Conservation (phyloP, 2,329 filamentous ascomycete species). For the Trichoderma cornu-damae region DNA sequence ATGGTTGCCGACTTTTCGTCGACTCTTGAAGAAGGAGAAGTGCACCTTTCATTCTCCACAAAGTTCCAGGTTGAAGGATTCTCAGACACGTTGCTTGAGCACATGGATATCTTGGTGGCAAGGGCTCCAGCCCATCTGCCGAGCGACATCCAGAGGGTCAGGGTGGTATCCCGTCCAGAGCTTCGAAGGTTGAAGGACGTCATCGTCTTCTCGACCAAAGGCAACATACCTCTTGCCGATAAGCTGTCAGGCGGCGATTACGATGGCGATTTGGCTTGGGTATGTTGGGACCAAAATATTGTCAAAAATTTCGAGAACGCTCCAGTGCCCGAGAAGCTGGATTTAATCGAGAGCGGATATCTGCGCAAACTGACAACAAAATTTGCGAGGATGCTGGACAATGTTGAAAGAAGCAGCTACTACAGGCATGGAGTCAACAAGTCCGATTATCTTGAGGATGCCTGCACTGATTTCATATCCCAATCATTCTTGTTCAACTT, state of each 20-base stretch:
- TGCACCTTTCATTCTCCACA: slow-evolving; percentile 64
- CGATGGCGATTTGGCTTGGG: slow-evolving; percentile 73
- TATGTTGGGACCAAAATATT: slow-evolving; percentile 66
- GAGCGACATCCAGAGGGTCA: slow-evolving; percentile 68
- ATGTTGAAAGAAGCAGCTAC: background rate
- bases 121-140: slow-evolving; percentile 64
- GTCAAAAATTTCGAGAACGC: slow-evolving; percentile 64
- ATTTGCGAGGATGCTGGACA: slow-evolving; percentile 41
- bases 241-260: slow-evolving; percentile 76
- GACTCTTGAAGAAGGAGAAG: slow-evolving; percentile 57
- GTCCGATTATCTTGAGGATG: slow-evolving; percentile 24
- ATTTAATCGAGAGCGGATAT: slow-evolving; percentile 43
- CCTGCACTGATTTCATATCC: slow-evolving; percentile 43
- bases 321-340: slow-evolving; percentile 27
- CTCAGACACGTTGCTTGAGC: slow-evolving; percentile 50
- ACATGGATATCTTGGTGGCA: slow-evolving; percentile 59
- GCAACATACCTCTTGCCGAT: slow-evolving; percentile 58
- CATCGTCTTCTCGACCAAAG: slow-evolving; percentile 66
- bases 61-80: slow-evolving; percentile 54
- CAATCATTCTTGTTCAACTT: slow-evolving; percentile 55
- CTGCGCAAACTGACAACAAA: slow-evolving; percentile 45
- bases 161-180: slow-evolving; percentile 51
- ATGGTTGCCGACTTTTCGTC: slow-evolving; percentile 65
- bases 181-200: slow-evolving; percentile 70
- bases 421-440: slow-evolving; percentile 20